These are phyloP conservation scores for Pseudogymnoascus sp. DNA, from an alignment of 2,329 filamentous ascomycete species.

Conservation along the genomic window DNA sequence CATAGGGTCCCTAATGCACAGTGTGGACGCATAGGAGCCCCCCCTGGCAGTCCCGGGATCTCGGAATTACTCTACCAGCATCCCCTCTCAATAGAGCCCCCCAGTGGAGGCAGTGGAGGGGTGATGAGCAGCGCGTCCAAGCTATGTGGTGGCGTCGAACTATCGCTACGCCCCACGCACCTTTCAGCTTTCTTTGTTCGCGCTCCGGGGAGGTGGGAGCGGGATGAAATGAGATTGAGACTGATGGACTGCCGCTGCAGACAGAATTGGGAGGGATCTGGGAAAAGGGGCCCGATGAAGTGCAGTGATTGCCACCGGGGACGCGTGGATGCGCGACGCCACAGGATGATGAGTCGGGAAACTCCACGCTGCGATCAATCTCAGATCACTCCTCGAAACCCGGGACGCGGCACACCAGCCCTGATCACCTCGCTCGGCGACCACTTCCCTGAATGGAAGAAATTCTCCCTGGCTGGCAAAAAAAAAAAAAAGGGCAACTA, in stretches of 20 bases:
- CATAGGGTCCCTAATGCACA: constrained; percentile 2
- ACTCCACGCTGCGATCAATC: background rate
- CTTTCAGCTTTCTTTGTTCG: background rate
- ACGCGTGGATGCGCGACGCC: background rate
- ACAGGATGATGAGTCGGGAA: constrained; percentile 1
- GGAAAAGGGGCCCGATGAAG: background rate
- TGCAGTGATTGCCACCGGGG: background rate
- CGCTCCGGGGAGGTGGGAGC: background rate
- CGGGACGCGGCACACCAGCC: constrained; percentile 1
- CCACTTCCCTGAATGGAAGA: background rate
- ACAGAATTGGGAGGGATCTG: constrained; percentile 1
- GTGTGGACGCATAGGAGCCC: background rate
- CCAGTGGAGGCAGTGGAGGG: background rate
- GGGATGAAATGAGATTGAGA: background rate
- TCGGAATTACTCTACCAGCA: background rate
- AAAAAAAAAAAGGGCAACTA: background rate
- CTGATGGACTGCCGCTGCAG: background rate
- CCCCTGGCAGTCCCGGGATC: constrained; percentile 1
- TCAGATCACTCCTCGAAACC: background rate
- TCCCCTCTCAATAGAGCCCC: background rate
- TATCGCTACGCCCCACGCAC: background rate
- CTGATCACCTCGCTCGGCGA: background rate
- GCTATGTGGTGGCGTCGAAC: background rate
- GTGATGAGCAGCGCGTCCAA: background rate
- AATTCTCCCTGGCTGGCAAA: background rate